These are phyloP conservation scores for Xerophyta viscosa DNA, from an alignment of 106 monocot species.

Conservation along the genomic window DNA sequence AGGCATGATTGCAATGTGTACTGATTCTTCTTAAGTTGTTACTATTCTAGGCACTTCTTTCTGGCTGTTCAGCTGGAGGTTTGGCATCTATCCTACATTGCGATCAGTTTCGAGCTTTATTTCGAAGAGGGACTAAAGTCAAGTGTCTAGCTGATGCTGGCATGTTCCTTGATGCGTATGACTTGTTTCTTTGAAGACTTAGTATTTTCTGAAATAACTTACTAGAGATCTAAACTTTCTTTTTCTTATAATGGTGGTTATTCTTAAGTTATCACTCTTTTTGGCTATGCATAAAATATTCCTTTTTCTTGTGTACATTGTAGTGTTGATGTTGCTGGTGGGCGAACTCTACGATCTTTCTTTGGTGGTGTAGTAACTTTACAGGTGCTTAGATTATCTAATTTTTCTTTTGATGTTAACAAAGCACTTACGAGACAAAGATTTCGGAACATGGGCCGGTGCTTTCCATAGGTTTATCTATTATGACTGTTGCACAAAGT, in stretches of 20 bases:
- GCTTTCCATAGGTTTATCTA: too few relatives aligned
- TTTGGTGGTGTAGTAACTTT: conserved; percentile 74
- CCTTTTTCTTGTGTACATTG: not conserved
- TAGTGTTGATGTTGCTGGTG: conserved; percentile 77
- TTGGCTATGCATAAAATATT: too few relatives aligned
- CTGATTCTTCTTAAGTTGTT: conserved; percentile 33
- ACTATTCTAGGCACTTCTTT: conserved; percentile 59
- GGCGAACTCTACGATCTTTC: conserved; percentile 52
- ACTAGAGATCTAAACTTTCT: not conserved
- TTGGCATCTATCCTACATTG: conserved; percentile 74
- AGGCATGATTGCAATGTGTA: conserved; percentile 10
- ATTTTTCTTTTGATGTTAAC: too few relatives aligned
- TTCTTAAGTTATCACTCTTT: conserved; percentile 39
- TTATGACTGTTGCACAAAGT: too few relatives aligned
- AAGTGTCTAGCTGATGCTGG: conserved; percentile 95
- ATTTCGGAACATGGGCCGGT: too few relatives aligned
- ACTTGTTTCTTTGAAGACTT: conserved; percentile 7
- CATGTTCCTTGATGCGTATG: conserved; percentile 85
- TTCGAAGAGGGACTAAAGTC: conserved; percentile 41
- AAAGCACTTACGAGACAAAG: too few relatives aligned
- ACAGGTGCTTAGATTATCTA: conserved; percentile 33
- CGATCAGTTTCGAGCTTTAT: conserved; percentile 57
- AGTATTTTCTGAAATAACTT: not conserved
- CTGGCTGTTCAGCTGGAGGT: conserved; percentile 95
- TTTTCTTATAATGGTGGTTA: conserved; percentile 40